Evolutionary conservation across 345 rosid genomes (phyloP), one percentile per base, ranked within the genome.

Genomic region (Corchorus olitorius): DNA sequence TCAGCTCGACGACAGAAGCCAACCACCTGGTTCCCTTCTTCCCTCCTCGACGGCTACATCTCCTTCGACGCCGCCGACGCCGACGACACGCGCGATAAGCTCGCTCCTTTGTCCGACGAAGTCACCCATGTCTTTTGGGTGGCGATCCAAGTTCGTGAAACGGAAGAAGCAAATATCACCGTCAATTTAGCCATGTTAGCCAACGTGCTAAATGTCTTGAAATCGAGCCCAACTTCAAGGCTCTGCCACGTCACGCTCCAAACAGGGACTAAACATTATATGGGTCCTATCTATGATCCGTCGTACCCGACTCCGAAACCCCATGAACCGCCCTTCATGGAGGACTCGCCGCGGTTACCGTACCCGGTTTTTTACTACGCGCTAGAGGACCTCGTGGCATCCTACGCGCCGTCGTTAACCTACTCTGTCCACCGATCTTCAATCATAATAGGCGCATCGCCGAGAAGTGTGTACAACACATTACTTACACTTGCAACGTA

Each of bases 341-440:
- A 88, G 59, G 80, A 82, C 1, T 13, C 41, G 16, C 84, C 83
- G 33, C 75, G 87, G 19, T 76, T 82, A 10, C 87, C 85, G 0
- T 27, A 27, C 27, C 27, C 27, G 27, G 1, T 0, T 27, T 9
- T 88, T n/a, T 88, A 86, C 76, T 81, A 84, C 16, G 81, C 82
- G 12, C 62, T 78, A 0, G 89, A 84, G 52, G 91, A 88, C 41
- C 35, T 80, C 0, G 19, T 86, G 34, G 78, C 73, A 0, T 81
- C 87, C 0, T 11, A 81, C n/a, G 33, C 60, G 5, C 82, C 77
- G 0, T 45, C 80, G 0, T 4, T 86, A 0, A 49, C 85, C 0
- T 73, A 78, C 37, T 79, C 83, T 0, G 69, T 83, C 3, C 88
- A 86, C 62, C 76, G 86, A 2, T 35, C 89, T 0, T 86, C 88